Evolutionary conservation across 371 early-diverging fungal genomes (phyloP), one percentile per base, ranked within the genome.

Genomic region (Lichtheimia hyalospora): DNA sequence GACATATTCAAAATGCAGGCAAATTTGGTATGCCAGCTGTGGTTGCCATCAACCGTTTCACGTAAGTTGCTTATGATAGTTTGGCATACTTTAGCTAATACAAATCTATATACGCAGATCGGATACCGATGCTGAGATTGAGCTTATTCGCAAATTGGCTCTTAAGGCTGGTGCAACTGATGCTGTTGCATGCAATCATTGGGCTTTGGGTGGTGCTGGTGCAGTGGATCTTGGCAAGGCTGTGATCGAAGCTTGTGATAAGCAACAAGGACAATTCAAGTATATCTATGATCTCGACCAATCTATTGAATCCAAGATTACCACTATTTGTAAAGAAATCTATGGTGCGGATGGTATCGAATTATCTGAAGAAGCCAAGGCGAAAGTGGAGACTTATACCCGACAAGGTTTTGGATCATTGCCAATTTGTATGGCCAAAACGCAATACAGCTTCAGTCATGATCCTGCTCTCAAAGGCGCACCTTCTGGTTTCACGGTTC

Each of bases 361-460:
- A 54, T 78, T 91, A 24, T 88, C 87, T 56, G 90, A 92, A 12
- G 73, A 82, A 25, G 96, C 97, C 18, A 79, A 82, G 61, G 73
- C 77, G 61, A 95, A 97, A 84, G 83, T 94, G 44, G 91, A 86
- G 54, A 73, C 77, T 3, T 95, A 92, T 72, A 91, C 91, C 25
- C 69, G 75, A 23, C 89, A 90, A 80, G 95, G 95, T 24, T 96
- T 93, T 76, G 83, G 69, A 40, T 69, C 86, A 15, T 73, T 96
- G 62, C 97, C 97, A 2, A 92, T 97, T 50, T 97, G 98, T 75
- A 96, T 97, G 98, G 96, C 98, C 57, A 97, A 97, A 85, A 97
- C 98, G 7, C 97, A 96, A 68, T 84, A 92, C 67, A 87, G 88
- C 51, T 84, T 97, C 62, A 92, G 94, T 41, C 93, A 93, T 56